Conservation (phyloP, 805 yeast genomes). For the Wickerhamomyces strasburgensis region DNA sequence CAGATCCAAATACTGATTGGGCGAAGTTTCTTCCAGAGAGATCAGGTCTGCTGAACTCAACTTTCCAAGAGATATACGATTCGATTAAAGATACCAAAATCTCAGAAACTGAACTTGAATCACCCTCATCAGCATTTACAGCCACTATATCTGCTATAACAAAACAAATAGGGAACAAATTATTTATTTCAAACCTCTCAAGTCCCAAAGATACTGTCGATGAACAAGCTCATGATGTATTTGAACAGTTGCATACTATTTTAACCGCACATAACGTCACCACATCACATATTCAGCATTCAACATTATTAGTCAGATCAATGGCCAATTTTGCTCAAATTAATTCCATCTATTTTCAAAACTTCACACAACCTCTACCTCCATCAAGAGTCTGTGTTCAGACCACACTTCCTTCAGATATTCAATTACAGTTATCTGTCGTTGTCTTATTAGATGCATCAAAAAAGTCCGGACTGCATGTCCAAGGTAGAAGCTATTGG, state of each 20-base stretch:
- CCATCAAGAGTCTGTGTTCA: constrained; percentile 88
- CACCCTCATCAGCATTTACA: not conserved
- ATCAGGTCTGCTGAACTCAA: constrained; percentile 32
- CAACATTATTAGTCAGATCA: constrained; percentile 54
- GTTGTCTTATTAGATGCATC: constrained; percentile 34
- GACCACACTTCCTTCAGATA: constrained; percentile 39
- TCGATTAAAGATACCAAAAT: not conserved
- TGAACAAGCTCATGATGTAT: constrained; percentile 46
- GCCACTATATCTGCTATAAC: constrained; percentile 2
- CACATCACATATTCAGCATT: constrained; percentile 48
- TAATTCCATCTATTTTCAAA: constrained; percentile 53
- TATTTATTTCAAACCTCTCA: constrained; percentile 43
- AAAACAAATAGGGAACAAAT: constrained; percentile 24
- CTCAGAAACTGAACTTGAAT: not conserved
- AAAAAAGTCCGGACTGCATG: constrained; percentile 69
- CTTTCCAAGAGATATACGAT: constrained; percentile 34
- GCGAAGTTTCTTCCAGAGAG: constrained; percentile 14
- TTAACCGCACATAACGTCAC: constrained; percentile 29
- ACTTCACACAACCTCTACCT: constrained; percentile 61
- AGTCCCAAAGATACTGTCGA: constrained; percentile 25
- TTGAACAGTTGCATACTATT: constrained; percentile 35
- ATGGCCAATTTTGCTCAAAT: constrained; percentile 62
- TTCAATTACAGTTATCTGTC: constrained; percentile 55
- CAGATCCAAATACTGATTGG: constrained; percentile 20
- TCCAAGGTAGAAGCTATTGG: constrained; percentile 94